Conservation (phyloP, 106 monocot species). For the Triglochin maritima region DNA sequence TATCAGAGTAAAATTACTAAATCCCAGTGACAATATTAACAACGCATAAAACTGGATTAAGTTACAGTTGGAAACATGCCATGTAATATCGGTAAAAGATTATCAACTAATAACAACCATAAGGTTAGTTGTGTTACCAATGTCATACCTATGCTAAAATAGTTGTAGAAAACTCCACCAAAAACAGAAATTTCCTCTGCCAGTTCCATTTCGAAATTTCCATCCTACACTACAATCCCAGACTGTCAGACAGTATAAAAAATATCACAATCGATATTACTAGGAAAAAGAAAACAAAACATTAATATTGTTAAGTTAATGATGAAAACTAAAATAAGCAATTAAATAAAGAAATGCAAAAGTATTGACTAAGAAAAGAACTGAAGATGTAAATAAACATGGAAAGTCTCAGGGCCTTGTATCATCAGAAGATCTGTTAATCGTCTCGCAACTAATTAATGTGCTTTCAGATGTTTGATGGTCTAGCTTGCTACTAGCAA, state of each 20-base stretch:
- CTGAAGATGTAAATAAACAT: neutral
- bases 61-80: too few relatives aligned
- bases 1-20: neutral
- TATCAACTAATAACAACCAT: too few relatives aligned
- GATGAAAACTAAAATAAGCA: too few relatives aligned
- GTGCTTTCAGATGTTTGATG: too few relatives aligned
- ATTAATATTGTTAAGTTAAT: too few relatives aligned
- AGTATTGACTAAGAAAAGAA: neutral
- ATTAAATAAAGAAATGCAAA: too few relatives aligned
- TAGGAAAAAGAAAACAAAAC: neutral
- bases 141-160: constrained; percentile 31
- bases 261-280: neutral
- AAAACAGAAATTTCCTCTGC: constrained; percentile 18
- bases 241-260: neutral
- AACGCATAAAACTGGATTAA: too few relatives aligned
- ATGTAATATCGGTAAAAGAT: too few relatives aligned
- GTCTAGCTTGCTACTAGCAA: too few relatives aligned
- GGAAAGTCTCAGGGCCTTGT: neutral
- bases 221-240: constrained; percentile 15
- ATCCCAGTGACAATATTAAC: neutral
- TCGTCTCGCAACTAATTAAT: too few relatives aligned
- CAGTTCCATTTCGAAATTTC: constrained; percentile 5
- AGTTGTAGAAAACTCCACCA: constrained; percentile 34
- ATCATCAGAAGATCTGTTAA: too few relatives aligned
- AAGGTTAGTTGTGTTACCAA: neutral